Evolutionary conservation across 257 asterid genomes (phyloP).

Genomic region (Solanum chiquidenum): DNA sequence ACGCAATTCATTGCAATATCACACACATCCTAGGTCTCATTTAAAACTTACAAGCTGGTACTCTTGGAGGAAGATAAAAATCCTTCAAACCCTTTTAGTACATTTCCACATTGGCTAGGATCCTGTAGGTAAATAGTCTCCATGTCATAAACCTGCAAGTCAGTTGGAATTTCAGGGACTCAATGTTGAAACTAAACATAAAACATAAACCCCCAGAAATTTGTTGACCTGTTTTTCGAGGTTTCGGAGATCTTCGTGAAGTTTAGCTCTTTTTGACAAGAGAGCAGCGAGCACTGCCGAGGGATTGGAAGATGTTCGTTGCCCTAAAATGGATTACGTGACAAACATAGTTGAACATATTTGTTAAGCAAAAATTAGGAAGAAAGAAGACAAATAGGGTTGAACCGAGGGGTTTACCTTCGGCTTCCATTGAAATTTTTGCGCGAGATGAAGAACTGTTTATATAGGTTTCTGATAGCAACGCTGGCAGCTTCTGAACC

Average conservation of each 20-base stretch:
- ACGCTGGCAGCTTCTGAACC: background rate
- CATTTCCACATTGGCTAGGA: constrained; percentile 99
- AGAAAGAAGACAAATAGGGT: background rate
- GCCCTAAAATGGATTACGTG: constrained; percentile 38
- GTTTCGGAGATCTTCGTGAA: constrained; percentile 81
- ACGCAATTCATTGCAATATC: background rate
- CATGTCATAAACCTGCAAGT: constrained; percentile 80
- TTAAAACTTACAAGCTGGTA: constrained; percentile 59
- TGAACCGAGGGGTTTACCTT: constrained; percentile 57
- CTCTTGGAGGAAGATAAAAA: constrained; percentile 90
- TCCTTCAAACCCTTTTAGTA: constrained; percentile 98
- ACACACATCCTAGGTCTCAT: background rate
- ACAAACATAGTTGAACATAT: background rate
- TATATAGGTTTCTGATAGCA: background rate
- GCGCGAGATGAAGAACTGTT: background rate
- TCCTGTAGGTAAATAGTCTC: constrained; percentile 96
- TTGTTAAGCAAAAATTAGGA: background rate
- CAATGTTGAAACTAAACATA: background rate
- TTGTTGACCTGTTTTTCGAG: constrained; percentile 74
- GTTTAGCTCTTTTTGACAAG: constrained; percentile 64
- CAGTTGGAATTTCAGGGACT: background rate
- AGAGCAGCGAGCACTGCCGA: constrained; percentile 63
- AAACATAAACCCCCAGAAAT: background rate
- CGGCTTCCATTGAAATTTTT: constrained; percentile 45
- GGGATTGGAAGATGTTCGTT: constrained; percentile 64